These are phyloP conservation scores for Dipodascus geniculatus DNA, from an alignment of 805 yeast species.

Conservation along the genomic window DNA sequence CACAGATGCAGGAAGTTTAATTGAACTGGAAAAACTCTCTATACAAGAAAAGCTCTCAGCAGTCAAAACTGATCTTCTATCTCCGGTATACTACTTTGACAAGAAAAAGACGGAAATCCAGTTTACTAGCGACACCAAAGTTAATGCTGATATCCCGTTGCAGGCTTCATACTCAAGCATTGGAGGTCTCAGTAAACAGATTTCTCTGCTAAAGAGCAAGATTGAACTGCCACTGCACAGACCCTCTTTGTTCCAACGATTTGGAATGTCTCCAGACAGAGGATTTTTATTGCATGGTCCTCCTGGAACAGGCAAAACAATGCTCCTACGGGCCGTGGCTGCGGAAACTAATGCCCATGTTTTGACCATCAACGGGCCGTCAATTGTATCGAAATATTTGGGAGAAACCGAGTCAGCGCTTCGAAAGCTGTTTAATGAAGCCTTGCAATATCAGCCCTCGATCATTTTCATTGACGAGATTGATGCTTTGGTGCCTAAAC, in stretches of 20 bases:
- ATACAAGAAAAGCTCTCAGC: slow-evolving; percentile 19
- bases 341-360: slow-evolving; percentile 70
- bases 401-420: slow-evolving; percentile 90
- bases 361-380: slow-evolving; percentile 77
- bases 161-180: slow-evolving; percentile 37
- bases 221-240: slow-evolving; percentile 71
- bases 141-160: slow-evolving; percentile 10
- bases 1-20: slow-evolving; percentile 35
- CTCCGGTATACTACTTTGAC: slow-evolving; percentile 3
- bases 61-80: slow-evolving; percentile 2
- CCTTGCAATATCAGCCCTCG: slow-evolving; percentile 74
- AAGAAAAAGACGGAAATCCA: slow-evolving; percentile 10
- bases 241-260: slow-evolving; percentile 66
- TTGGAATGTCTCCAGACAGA: slow-evolving; percentile 86
- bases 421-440: slow-evolving; percentile 77
- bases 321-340: slow-evolving; percentile 76
- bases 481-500: slow-evolving; percentile 79
- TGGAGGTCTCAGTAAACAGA: slow-evolving; percentile 69
- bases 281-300: slow-evolving; percentile 94
- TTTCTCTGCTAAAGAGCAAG: slow-evolving; percentile 47
- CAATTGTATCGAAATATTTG: slow-evolving; percentile 80
- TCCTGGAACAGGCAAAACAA: slow-evolving; percentile 93
- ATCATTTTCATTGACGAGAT: slow-evolving; percentile 86
- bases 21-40: slow-evolving; percentile 31
- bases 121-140: slow-evolving; percentile 7